These are phyloP conservation scores for Corylus heterophylla DNA, from an alignment of 306 rosid genomes.

Conservation along the genomic window DNA sequence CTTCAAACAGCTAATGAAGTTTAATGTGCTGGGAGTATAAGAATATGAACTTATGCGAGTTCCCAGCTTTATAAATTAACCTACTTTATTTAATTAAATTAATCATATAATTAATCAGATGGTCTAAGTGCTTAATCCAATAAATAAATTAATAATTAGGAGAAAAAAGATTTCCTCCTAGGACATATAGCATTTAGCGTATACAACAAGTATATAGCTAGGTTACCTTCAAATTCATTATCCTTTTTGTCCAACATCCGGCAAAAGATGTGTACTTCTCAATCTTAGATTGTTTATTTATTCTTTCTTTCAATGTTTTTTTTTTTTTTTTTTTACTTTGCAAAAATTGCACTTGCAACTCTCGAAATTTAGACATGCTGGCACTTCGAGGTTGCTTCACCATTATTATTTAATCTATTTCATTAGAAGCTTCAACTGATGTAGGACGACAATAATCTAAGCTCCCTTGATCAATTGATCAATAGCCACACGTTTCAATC, in stretches of 20 bases:
- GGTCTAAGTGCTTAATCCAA: conserved; percentile 18
- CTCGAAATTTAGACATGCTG: not conserved
- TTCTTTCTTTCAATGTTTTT: not conserved
- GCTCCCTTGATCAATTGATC: too few relatives aligned
- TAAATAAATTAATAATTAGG: not conserved
- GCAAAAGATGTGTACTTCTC: not conserved
- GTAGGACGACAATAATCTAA: too few relatives aligned
- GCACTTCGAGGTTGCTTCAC: too few relatives aligned
- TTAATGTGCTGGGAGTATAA: conserved; percentile 17
- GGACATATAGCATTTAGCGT: not conserved
- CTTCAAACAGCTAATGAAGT: conserved; percentile 22
- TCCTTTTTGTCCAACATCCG: not conserved
- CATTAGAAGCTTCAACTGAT: too few relatives aligned
- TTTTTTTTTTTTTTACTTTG: not conserved
- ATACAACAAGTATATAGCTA: not conserved
- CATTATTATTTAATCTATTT: too few relatives aligned
- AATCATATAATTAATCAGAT: conserved; percentile 29
- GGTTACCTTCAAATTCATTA: not conserved
- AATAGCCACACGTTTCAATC: too few relatives aligned
- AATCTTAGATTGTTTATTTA: not conserved
- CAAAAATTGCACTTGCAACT: not conserved
- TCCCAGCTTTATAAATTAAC: conserved; percentile 21
- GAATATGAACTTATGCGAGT: conserved; percentile 50
- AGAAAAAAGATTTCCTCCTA: not conserved
- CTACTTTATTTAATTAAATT: not conserved